Evolutionary conservation across 768 basidiomycete genomes (phyloP).

Genomic region (Exsudoporus frostii): DNA sequence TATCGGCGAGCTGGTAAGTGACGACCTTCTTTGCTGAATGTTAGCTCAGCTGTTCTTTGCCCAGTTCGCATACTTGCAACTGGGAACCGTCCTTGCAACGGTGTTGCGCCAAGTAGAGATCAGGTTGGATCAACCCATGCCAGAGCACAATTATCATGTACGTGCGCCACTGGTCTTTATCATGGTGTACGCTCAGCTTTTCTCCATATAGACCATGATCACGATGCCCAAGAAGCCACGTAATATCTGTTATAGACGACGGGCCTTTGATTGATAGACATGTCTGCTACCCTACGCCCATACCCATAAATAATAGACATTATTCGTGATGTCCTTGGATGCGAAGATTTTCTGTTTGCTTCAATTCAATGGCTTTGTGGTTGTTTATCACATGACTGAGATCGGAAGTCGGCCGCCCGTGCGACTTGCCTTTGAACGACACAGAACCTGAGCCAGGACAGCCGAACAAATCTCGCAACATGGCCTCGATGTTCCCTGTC

Average conservation of each 20-base stretch:
- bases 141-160: slow-evolving; percentile 88
- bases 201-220: slow-evolving; percentile 76
- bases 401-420: background rate
- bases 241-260: slow-evolving; percentile 62
- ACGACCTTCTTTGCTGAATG: background rate
- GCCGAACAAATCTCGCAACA: slow-evolving; percentile 28
- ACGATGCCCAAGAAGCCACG: slow-evolving; percentile 77
- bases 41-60: slow-evolving; percentile 1
- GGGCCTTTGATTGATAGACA: slow-evolving; percentile 46
- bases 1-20: slow-evolving; percentile 80
- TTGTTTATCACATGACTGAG: slow-evolving; percentile 8
- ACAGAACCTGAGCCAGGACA: background rate
- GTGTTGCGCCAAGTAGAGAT: slow-evolving; percentile 77
- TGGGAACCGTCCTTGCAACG: slow-evolving; percentile 78
- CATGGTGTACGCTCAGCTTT: slow-evolving; percentile 5
- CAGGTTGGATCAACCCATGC: slow-evolving; percentile 58
- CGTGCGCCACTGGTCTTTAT: slow-evolving; percentile 28
- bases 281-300: background rate
- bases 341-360: background rate
- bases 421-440: background rate
- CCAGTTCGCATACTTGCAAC: slow-evolving; percentile 92
- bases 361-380: background rate
- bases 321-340: background rate
- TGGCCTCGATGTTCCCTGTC: slow-evolving; percentile 72
- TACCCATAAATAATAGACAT: too few species aligned